A percentile compares a stretch with the other conserved stretches of the same genome.
Conservation (phyloP, 164 flowering plant genomes). For the Berberis thunbergii region DNA sequence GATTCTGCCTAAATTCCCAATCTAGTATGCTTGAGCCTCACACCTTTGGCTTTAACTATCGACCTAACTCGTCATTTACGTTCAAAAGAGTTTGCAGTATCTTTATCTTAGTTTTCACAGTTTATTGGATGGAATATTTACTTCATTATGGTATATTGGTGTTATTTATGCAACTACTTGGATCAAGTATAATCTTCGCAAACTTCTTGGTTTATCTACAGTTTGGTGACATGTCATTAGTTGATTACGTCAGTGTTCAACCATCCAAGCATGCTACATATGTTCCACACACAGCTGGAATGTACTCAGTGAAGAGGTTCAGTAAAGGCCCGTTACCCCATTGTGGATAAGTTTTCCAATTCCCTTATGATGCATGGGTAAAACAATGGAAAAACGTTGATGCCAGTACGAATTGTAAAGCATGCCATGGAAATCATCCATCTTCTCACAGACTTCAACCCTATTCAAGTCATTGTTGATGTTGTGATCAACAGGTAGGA, state of each 20-base stretch:
- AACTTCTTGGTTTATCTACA: not conserved
- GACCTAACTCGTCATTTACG: too few relatives aligned
- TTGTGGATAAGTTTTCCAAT: constrained; percentile 28
- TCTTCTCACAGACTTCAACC: constrained; percentile 26
- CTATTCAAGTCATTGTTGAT: constrained; percentile 31
- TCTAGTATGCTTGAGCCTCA: too few relatives aligned
- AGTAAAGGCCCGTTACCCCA: constrained; percentile 31
- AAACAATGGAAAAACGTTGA: constrained; percentile 31
- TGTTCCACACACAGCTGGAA: constrained; percentile 30
- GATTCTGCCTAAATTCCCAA: too few relatives aligned
- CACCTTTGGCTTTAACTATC: too few relatives aligned
- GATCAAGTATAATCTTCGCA: too few relatives aligned
- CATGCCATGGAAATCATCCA: constrained; percentile 33
- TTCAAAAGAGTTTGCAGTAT: too few relatives aligned
- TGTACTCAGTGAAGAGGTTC: too few relatives aligned
- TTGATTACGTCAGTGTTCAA: constrained; percentile 19
- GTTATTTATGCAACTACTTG: too few relatives aligned
- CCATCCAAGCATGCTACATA: constrained; percentile 28
- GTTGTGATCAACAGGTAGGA: constrained; percentile 30
- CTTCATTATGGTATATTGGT: too few relatives aligned
- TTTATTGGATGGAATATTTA: too few relatives aligned
- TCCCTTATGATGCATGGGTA: constrained; percentile 35
- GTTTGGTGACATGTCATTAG: constrained; percentile 26
- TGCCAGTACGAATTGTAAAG: constrained; percentile 31
- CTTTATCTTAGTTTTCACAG: too few relatives aligned